These are phyloP conservation scores for Geotrichum histeridarum DNA, from an alignment of 1,139 yeast genomes.

Conservation along the genomic window DNA sequence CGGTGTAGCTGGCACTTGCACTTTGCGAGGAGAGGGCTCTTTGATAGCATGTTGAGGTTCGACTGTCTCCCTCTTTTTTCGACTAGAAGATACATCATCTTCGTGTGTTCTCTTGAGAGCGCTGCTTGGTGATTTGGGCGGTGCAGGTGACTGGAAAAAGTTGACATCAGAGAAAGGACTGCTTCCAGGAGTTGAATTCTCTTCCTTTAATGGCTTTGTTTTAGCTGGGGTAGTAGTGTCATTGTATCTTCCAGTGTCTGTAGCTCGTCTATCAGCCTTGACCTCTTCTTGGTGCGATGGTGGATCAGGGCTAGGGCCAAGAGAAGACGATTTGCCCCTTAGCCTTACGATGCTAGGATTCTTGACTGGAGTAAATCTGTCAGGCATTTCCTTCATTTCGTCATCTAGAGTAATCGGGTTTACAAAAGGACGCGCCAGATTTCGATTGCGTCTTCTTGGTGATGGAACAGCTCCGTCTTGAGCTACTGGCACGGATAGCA, in stretches of 20 bases:
- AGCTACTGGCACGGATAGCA: neutral
- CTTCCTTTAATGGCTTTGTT: neutral
- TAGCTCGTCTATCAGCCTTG: too few relatives aligned
- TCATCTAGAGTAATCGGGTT: conserved; percentile 3
- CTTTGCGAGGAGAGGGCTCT: neutral
- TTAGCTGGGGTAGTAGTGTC: conserved; percentile 9
- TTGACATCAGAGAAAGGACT: conserved; percentile 42
- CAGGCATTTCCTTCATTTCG: neutral
- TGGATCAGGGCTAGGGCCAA: neutral
- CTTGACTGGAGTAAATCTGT: conserved; percentile 1
- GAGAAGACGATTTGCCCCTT: neutral
- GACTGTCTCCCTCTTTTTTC: conserved; percentile 19
- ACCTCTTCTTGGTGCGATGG: neutral
- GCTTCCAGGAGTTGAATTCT: conserved; percentile 20
- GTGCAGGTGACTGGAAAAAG: conserved; percentile 41
- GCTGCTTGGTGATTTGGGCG: conserved; percentile 21
- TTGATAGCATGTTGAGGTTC: neutral
- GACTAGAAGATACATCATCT: conserved; percentile 10
- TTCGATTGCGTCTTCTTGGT: conserved; percentile 5
- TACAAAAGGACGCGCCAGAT: conserved; percentile 12
- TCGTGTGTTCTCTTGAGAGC: conserved; percentile 17
- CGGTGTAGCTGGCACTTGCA: neutral
- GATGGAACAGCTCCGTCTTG: neutral
- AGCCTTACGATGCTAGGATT: neutral
- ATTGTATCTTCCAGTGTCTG: too few relatives aligned